A percentile compares a stretch with the other conserved stretches of the same genome.
Evolutionary conservation across 2,329 filamentous ascomycete species (phyloP).

Genomic region (Ceratocystiopsis brevicomis): DNA sequence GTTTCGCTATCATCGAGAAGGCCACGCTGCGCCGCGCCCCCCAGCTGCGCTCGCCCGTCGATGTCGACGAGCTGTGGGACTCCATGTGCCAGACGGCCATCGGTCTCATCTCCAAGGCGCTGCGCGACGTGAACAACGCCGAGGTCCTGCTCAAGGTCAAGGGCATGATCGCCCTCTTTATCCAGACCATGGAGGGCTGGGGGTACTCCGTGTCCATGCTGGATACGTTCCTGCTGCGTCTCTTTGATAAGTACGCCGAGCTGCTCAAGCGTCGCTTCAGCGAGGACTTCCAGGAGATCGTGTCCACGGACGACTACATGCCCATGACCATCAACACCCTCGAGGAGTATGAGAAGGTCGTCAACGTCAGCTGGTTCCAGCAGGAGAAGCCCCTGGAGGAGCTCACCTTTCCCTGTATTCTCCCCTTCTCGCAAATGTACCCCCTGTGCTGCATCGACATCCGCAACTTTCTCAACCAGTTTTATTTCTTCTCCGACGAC

Average conservation of each 20-base stretch:
- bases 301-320: slow-evolving; percentile 97
- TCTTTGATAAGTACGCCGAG: slow-evolving; percentile 90
- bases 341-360: slow-evolving; percentile 88
- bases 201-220: slow-evolving; percentile 67
- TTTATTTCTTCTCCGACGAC: slow-evolving; percentile 93
- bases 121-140: slow-evolving; percentile 67
- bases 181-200: slow-evolving; percentile 98
- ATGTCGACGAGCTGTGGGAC: slow-evolving; percentile 98
- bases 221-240: slow-evolving; percentile 64
- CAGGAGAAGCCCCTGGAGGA: slow-evolving; percentile 62
- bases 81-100: slow-evolving; percentile 89
- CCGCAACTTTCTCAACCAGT: slow-evolving; percentile 91
- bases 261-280: slow-evolving; percentile 81
- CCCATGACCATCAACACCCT: slow-evolving; percentile 86
- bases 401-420: slow-evolving; percentile 77
- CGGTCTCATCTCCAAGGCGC: slow-evolving; percentile 57
- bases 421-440: slow-evolving; percentile 98
- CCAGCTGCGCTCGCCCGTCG: slow-evolving; percentile 61
- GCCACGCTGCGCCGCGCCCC: slow-evolving; percentile 77
- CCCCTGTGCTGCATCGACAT: slow-evolving; percentile 96
- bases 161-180: slow-evolving; percentile 78
- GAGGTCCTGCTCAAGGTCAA: slow-evolving; percentile 90
- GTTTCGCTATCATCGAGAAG: slow-evolving; percentile 91
- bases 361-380: slow-evolving; percentile 90
- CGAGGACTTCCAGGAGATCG: slow-evolving; percentile 84